Base-by-base conservation (phyloP, 495 filamentous ascomycete genomes). In the Penicillium taxi region DNA sequence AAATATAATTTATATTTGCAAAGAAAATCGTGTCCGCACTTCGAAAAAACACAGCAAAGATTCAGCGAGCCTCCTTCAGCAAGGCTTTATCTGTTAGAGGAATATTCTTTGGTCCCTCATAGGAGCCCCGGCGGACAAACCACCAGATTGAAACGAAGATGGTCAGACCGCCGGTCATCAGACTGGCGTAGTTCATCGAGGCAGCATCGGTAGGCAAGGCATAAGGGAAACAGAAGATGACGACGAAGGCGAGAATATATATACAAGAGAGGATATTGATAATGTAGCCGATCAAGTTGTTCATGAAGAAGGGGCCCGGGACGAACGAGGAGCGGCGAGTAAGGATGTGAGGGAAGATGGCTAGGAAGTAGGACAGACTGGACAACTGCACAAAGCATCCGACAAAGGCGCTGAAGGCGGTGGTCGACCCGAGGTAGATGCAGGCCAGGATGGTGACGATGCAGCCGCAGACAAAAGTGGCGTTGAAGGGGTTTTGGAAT, bases 201-300 rank as follows among this genome's bases (percentile, higher is more conserved):
- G 60, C 56, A 2, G 66, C 69, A 2, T 64, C 61, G 1, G 70
- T 69, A 0, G 81, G 80, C 32, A 78, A 42, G 1, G 52, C 52
- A 45, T 72, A 82, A 2, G 82, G 85, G 62, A 90, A 90, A 52
- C 82, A 88, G 63, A 82, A 91, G 42, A 90, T 77, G 17, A 85
- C 69, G 33, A 81, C 71, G 53, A 86, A 89, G 15, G 77, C 61
- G 1, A 73, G 47, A 35, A 89, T 90, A 41, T 83, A 79, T 18
- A 75, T 44, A 24, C 81, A 70, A 6, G 78, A 59, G 4, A 78
- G 37, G 3, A 60, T 45, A 45, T 86, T 84, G 45, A 88, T 59
- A 0, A 60, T 39, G 33, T 63, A 80, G 1, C 83, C 86, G 11
- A 72, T 50, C 9, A 54, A 56, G 14, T 77, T 72, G 13, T 58